A percentile compares a stretch with the other conserved stretches of the same genome.
These are phyloP conservation scores for Cyclotella cryptica DNA, from an alignment of 108 stramenopile species.

Conservation along the genomic window DNA sequence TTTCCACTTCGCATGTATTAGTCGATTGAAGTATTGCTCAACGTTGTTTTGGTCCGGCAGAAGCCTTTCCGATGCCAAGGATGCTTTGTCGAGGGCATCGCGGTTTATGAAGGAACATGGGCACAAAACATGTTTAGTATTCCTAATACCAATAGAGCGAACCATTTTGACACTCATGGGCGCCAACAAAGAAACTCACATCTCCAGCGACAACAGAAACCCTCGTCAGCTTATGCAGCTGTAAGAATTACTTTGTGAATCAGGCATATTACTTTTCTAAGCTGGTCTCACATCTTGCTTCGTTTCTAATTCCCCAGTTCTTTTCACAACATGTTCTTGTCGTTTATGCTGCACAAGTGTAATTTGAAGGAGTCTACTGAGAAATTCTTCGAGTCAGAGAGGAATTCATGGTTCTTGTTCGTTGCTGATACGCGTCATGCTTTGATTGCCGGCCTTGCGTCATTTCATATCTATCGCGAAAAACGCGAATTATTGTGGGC, in stretches of 20 bases:
- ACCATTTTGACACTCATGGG: neutral
- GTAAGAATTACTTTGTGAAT: neutral
- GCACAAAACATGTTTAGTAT: neutral
- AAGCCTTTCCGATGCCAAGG: neutral
- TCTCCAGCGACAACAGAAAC: neutral
- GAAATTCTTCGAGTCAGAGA: neutral
- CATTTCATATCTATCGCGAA: conserved; percentile 17
- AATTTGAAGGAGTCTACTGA: conserved; percentile 10
- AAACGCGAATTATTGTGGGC: neutral
- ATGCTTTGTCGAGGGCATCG: neutral
- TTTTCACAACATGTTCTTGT: neutral
- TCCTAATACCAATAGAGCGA: neutral
- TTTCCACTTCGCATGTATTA: conserved; percentile 8
- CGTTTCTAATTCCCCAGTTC: neutral
- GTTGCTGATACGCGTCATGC: neutral
- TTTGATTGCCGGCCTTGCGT: conserved; percentile 21
- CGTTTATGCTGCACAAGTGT: neutral
- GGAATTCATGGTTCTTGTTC: neutral
- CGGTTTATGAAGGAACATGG: conserved; percentile 2
- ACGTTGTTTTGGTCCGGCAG: conserved; percentile 6
- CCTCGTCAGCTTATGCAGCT: neutral
- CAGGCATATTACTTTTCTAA: neutral
- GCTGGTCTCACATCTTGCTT: neutral
- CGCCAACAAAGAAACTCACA: neutral
- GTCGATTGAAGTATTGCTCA: neutral